These are phyloP conservation scores for grape (Vitis vinifera) DNA, from an alignment of 164 flowering plant genomes.

Conservation along the genomic window ASM3070453v1 NC_081812.1:18869501-18870000, in stretches of 20 bases:
- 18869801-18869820: conserved; percentile 43
- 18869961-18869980: no score
- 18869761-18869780: conserved; percentile 38
- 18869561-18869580: conserved; percentile 31
- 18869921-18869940: no score
- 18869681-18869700: conserved; percentile 11
- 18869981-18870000: no score
- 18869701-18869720: conserved; percentile 22
- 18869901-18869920: no score
- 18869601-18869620: conserved; percentile 37
- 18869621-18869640: conserved; percentile 21
- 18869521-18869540: conserved; percentile 35
- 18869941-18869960: no score
- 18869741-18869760: conserved; percentile 34
- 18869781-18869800: conserved; percentile 46
- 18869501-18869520: conserved; percentile 33
- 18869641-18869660: conserved; percentile 9
- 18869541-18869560: conserved; percentile 22
- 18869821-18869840: conserved; percentile 13
- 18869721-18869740: conserved; percentile 30
- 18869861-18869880: no score
- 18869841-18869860: no score
- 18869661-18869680: conserved; percentile 9
- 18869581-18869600: conserved; percentile 41
- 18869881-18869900: no score